Evolutionary conservation across 495 filamentous ascomycete genomes (phyloP), one percentile per base, ranked within the genome.

Genomic region (Xylaria cubensis): DNA sequence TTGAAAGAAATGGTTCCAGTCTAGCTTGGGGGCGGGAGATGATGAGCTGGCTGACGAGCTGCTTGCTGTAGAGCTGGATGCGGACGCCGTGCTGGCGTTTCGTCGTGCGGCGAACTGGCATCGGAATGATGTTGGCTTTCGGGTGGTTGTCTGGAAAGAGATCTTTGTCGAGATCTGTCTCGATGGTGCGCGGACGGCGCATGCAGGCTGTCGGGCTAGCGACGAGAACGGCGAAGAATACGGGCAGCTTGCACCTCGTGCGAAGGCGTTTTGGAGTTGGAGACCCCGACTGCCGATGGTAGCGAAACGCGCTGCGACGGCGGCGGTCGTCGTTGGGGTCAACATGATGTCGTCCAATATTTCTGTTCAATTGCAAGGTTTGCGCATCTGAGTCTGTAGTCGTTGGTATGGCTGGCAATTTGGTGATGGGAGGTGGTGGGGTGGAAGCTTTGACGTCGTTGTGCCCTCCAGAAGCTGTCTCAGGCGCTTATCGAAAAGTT

Each of bases 1-100:
- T 74, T 86, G 87, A 87, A 99, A 95, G 88, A 97, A 99, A 50
- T 89, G 89, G 84, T 98, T 92, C 96, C 96, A 99, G 82, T 94
- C 90, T 24, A 97, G 89, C 36, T 83, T 26, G 26, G 75, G 44
- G 79, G 80, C 29, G 29, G 75, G 74, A 64, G 48, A 10, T 39
- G 71, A 0, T 9, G 80, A 24, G 36, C 36, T 39, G 36, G 36
- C 36, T 8, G 82, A 69, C 13, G 70, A 29, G 34, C 80, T 70
- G 34, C 80, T 70, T 19, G 72, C 48, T 29, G 84, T 78, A 36
- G 84, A 78, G 69, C 83, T 79, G 21, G 82, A 67, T 29, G 82
- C 78, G 24, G 82, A 71, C 34, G 81, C 78, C 32, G 85, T 73
- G 64, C 81, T 82, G 17, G 78, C 79, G 68, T 81, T 73, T 15